These are phyloP conservation scores for Blepharisma undulans DNA, from an alignment of 169 alveolate species.

Conservation along the genomic window DNA sequence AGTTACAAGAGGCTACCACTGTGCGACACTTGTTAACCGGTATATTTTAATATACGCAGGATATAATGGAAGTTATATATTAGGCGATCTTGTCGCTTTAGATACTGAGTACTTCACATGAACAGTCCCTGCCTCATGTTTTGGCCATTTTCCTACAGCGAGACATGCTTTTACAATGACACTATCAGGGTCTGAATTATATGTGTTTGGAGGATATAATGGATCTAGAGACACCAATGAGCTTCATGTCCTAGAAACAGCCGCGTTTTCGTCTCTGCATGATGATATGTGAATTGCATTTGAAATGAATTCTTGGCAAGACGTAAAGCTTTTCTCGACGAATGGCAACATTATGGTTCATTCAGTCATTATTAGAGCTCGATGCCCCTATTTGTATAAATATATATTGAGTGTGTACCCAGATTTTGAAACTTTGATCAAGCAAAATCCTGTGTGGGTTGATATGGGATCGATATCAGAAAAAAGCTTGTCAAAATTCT, in stretches of 20 bases:
- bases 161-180: constrained; percentile 42
- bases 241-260: constrained; percentile 38
- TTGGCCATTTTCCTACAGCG: constrained; percentile 39
- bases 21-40: not conserved
- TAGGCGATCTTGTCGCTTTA: constrained; percentile 38
- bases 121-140: constrained; percentile 21
- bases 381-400: constrained; percentile 22
- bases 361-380: constrained; percentile 27
- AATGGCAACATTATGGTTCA: not conserved
- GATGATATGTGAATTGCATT: constrained; percentile 31
- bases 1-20: constrained; percentile 34
- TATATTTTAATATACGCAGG: constrained; percentile 37
- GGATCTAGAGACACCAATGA: constrained; percentile 42
- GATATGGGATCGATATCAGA: not conserved
- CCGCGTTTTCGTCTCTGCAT: constrained; percentile 42
- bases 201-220: constrained; percentile 40
- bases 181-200: constrained; percentile 27
- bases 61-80: constrained; percentile 25
- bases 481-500: not conserved
- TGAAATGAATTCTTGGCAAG: not conserved
- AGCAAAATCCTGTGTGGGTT: not conserved
- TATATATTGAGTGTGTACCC: not conserved
- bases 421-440: not conserved
- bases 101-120: constrained; percentile 35
- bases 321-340: not conserved